phyloP scores from a whole-genome alignment of 257 asterid genomes.

The Solanum gandarillasii region DNA sequence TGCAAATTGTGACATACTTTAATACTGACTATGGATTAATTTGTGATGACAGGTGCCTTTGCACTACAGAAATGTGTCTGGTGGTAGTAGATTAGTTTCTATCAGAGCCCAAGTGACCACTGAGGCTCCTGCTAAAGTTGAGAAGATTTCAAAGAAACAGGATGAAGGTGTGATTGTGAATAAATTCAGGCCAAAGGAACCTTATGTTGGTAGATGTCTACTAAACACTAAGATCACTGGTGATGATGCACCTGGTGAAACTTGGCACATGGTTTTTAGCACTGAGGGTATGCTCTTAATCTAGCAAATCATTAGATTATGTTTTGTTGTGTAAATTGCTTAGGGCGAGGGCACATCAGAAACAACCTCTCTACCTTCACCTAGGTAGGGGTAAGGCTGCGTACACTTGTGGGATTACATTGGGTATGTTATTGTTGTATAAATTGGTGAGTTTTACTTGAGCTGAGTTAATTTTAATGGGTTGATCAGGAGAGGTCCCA shows the following conservation, averaged over 20 bases:
- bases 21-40: not conserved
- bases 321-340: not conserved
- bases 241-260: slow-evolving; percentile 97
- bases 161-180: slow-evolving; percentile 80
- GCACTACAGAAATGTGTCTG: slow-evolving; percentile 43
- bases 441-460: not conserved
- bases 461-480: not conserved
- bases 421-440: not conserved
- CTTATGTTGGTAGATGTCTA: slow-evolving; percentile 59
- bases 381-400: not conserved
- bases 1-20: not conserved
- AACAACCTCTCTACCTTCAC: not conserved
- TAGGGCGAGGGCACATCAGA: not conserved
- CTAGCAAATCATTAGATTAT: not conserved
- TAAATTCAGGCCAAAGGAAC: slow-evolving; percentile 90
- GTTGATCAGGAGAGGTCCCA: slow-evolving; percentile 55
- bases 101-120: slow-evolving; percentile 89
- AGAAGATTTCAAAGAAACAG: slow-evolving; percentile 67
- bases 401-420: not conserved
- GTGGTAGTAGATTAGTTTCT: slow-evolving; percentile 29
- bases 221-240: slow-evolving; percentile 97
- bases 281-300: slow-evolving; percentile 58
- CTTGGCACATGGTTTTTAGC: slow-evolving; percentile 94
- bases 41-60: slow-evolving; percentile 41
- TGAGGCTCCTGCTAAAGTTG: slow-evolving; percentile 84